phyloP scores from a whole-genome alignment of 129 eudicot species.

The Calendula officinalis region DNA sequence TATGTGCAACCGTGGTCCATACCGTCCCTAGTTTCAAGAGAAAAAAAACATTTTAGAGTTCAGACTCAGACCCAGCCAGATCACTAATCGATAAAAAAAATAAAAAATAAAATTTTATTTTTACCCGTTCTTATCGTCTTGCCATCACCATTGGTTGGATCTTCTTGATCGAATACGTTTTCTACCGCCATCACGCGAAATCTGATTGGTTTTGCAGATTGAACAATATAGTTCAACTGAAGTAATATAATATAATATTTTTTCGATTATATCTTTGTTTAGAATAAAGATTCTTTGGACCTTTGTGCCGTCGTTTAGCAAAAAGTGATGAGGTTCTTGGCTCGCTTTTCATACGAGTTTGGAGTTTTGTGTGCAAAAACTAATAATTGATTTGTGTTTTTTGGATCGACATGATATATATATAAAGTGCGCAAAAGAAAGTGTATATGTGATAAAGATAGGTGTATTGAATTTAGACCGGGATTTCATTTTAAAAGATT shows the following conservation, averaged over 20 bases:
- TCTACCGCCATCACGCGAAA: slow-evolving; percentile 24
- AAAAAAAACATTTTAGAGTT: background rate
- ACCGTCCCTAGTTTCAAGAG: slow-evolving; percentile 40
- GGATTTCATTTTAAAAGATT: background rate
- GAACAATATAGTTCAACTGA: background rate
- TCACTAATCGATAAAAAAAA: background rate
- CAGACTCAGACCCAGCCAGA: background rate
- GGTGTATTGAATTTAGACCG: background rate
- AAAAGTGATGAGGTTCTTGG: slow-evolving; percentile 11
- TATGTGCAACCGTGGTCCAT: slow-evolving; percentile 57
- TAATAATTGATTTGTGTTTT: background rate
- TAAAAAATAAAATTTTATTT: background rate
- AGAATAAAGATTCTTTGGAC: background rate
- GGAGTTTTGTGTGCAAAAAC: background rate
- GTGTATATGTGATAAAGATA: background rate
- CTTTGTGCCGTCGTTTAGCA: slow-evolving; percentile 13
- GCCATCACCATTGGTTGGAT: slow-evolving; percentile 14
- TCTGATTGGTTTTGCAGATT: background rate
- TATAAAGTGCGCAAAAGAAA: background rate
- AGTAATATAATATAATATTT: background rate
- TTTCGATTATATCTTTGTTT: background rate
- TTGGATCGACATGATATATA: background rate
- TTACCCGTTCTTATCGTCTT: slow-evolving; percentile 38
- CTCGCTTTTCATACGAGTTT: slow-evolving; percentile 11
- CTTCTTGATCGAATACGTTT: background rate